Conservation (phyloP, 306 rosid species). For the Sechiopsis laciniata region DNA sequence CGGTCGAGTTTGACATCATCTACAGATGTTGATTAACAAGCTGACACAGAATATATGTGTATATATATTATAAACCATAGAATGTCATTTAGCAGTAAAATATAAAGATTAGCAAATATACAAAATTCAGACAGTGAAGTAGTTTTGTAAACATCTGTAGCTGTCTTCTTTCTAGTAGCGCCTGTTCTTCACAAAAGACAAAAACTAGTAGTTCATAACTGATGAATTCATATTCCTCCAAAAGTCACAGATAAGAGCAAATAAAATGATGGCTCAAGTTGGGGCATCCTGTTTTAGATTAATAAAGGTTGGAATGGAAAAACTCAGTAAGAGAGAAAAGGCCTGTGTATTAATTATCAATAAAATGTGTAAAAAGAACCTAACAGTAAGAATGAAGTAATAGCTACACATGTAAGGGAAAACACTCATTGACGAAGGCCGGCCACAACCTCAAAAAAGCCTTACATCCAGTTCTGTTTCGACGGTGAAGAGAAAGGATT, state of each 20-base stretch:
- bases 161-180: background rate
- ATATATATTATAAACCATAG: background rate
- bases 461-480: conserved; percentile 50
- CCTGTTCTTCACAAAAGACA: conserved; percentile 1
- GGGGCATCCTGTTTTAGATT: background rate
- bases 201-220: background rate
- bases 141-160: conserved; percentile 8
- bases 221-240: background rate
- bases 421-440: conserved; percentile 36
- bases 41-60: background rate
- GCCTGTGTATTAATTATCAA: conserved; percentile 12
- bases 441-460: conserved; percentile 53
- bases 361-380: conserved; percentile 8
- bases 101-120: conserved; percentile 8
- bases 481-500: conserved; percentile 45
- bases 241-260: conserved; percentile 1
- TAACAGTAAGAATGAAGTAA: conserved; percentile 19
- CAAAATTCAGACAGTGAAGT: conserved; percentile 14
- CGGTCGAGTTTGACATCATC: background rate
- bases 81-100: background rate
- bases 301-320: conserved; percentile 5
- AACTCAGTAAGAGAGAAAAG: background rate
- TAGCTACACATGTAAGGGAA: conserved; percentile 15
- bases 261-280: conserved; percentile 7
- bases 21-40: background rate